Evolutionary conservation across 2,329 filamentous ascomycete genomes (phyloP).

Genomic region (Fusarium begoniae): DNA sequence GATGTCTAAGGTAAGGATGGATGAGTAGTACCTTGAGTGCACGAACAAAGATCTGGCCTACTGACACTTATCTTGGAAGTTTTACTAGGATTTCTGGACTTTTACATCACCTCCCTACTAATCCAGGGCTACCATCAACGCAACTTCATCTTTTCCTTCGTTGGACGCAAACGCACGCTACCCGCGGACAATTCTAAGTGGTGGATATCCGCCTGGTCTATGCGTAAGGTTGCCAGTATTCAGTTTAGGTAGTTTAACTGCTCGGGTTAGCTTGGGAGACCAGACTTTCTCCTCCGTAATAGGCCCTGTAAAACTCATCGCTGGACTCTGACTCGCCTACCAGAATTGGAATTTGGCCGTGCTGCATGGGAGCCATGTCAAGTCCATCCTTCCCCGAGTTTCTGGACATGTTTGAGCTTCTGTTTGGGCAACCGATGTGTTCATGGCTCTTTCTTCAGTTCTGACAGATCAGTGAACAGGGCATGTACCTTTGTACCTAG

Average conservation of each 20-base stretch:
- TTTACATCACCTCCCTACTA: background rate
- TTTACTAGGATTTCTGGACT: background rate
- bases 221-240: background rate
- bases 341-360: constrained; percentile 5
- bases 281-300: background rate
- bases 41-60: background rate
- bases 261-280: constrained; percentile 2
- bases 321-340: constrained; percentile 17
- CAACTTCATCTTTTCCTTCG: background rate
- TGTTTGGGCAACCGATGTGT: constrained; percentile 14
- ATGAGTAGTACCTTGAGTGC: background rate
- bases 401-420: background rate
- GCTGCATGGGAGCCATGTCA: background rate
- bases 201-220: constrained; percentile 12
- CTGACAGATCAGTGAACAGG: background rate
- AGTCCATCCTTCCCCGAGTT: background rate
- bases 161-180: background rate
- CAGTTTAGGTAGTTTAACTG: constrained; percentile 6
- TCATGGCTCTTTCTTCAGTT: background rate
- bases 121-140: background rate
- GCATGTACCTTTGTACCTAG: background rate
- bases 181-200: constrained; percentile 5
- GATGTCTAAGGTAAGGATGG: background rate
- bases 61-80: background rate
- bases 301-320: background rate